Evolutionary conservation across 495 filamentous ascomycete species (phyloP).

Genomic region (Neurospora intermedia): DNA sequence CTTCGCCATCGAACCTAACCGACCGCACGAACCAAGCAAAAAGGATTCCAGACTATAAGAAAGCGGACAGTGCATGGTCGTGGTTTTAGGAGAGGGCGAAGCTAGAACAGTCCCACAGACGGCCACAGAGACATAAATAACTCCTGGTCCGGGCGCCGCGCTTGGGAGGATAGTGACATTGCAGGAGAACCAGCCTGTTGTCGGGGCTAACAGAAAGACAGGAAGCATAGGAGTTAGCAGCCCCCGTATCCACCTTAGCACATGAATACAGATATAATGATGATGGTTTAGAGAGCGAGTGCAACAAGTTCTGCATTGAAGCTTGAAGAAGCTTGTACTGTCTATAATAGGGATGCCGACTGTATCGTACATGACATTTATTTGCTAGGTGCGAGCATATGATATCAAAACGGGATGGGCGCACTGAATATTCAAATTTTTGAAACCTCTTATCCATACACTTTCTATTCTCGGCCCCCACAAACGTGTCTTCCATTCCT

Average conservation of each 20-base stretch:
- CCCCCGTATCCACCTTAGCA: background rate
- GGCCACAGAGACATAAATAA: background rate
- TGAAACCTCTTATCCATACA: background rate
- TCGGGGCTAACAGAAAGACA: background rate
- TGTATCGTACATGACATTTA: background rate
- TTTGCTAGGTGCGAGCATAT: background rate
- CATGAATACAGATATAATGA: background rate
- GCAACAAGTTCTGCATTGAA: background rate
- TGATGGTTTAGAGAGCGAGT: background rate
- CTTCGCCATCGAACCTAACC: slow-evolving; percentile 1
- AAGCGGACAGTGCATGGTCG: background rate
- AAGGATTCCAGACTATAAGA: background rate
- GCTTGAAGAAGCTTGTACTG: background rate
- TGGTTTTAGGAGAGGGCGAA: background rate
- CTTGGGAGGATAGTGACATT: background rate
- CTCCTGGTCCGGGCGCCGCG: background rate
- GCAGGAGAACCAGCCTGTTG: background rate
- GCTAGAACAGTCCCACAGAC: background rate
- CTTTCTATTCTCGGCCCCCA: background rate
- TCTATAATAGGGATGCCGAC: background rate
- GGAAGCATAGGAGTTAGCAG: background rate
- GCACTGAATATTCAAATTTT: background rate
- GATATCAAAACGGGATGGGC: background rate
- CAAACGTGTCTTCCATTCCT: background rate
- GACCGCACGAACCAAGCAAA: background rate